Evolutionary conservation across 1,139 yeast genomes (phyloP).

Genomic region (Protomyces arabidopsidicola): DNA sequence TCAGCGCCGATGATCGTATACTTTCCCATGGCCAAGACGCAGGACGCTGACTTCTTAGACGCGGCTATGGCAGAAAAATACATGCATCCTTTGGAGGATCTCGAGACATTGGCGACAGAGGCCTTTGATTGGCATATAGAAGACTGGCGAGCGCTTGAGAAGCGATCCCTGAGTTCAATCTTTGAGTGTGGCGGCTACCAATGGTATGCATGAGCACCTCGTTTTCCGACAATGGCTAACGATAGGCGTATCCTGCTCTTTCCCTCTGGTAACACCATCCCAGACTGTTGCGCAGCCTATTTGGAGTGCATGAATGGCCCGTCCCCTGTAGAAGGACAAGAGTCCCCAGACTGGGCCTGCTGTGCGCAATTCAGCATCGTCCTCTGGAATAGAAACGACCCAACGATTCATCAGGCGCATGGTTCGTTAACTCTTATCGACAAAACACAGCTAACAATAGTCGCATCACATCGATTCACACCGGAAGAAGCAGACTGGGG

Average conservation of each 20-base stretch:
- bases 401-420: slow-evolving; percentile 49
- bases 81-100: slow-evolving; percentile 36
- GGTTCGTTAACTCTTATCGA: slow-evolving; percentile 29
- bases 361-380: slow-evolving; percentile 85
- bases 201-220: slow-evolving; percentile 29
- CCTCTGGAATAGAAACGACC: slow-evolving; percentile 74
- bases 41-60: slow-evolving; percentile 29
- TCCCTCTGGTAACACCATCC: slow-evolving; percentile 63
- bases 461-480: slow-evolving; percentile 76
- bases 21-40: neutral
- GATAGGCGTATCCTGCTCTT: slow-evolving; percentile 68
- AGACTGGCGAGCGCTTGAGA: slow-evolving; percentile 53
- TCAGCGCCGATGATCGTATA: slow-evolving; percentile 21
- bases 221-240: neutral
- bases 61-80: slow-evolving; percentile 37
- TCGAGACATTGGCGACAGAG: slow-evolving; percentile 30
- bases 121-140: slow-evolving; percentile 57
- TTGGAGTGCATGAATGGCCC: slow-evolving; percentile 37
- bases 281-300: slow-evolving; percentile 38
- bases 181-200: slow-evolving; percentile 61
- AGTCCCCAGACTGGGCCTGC: slow-evolving; percentile 61
- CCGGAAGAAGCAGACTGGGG: slow-evolving; percentile 91
- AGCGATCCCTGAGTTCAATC: slow-evolving; percentile 48
- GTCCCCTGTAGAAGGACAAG: slow-evolving; percentile 36
- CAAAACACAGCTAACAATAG: slow-evolving; percentile 32